Percentiles rank a stretch among this genome's conserved stretches.
Conservation (phyloP, 2,329 filamentous ascomycete genomes). For the Fusarium sp. region DNA sequence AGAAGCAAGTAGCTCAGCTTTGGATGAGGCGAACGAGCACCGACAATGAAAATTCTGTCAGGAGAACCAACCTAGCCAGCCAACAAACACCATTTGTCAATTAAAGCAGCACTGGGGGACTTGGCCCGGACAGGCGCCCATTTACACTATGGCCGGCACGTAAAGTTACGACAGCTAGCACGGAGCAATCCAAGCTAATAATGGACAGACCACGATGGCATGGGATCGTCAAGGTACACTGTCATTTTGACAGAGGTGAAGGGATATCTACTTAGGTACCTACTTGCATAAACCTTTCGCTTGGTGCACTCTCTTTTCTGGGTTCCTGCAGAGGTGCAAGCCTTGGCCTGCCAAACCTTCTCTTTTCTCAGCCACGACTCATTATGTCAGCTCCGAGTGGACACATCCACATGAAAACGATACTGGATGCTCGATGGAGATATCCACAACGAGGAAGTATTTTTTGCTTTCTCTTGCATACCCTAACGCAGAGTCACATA, state of each 20-base stretch:
- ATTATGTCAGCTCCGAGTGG: conserved; percentile 35
- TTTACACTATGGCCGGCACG: conserved; percentile 22
- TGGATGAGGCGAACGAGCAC: conserved; percentile 43
- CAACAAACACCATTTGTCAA: conserved; percentile 36
- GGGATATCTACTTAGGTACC: conserved; percentile 29
- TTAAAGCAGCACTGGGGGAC: conserved; percentile 42
- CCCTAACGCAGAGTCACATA: conserved; percentile 40
- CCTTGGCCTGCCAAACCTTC: conserved; percentile 41
- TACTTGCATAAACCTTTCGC: conserved; percentile 25
- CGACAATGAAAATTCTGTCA: conserved; percentile 52
- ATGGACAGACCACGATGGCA: conserved; percentile 3
- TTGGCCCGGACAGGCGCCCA: conserved; percentile 45
- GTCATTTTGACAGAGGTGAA: conserved; percentile 16
- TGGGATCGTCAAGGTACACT: conserved; percentile 31
- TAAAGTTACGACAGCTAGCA: conserved; percentile 27
- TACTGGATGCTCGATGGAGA: conserved; percentile 29
- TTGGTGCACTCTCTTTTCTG: conserved; percentile 20
- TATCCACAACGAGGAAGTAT: conserved; percentile 19
- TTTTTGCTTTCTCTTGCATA: conserved; percentile 40
- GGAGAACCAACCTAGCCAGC: conserved; percentile 50
- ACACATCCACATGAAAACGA: conserved; percentile 13
- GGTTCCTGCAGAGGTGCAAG: conserved; percentile 38
- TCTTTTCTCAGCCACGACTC: conserved; percentile 24
- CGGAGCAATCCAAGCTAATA: conserved; percentile 12
- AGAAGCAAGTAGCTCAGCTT: conserved; percentile 41